Evolutionary conservation across 306 rosid species (phyloP), one percentile per base, ranked within the genome.

Genomic region (Trifolium subterraneum): DNA sequence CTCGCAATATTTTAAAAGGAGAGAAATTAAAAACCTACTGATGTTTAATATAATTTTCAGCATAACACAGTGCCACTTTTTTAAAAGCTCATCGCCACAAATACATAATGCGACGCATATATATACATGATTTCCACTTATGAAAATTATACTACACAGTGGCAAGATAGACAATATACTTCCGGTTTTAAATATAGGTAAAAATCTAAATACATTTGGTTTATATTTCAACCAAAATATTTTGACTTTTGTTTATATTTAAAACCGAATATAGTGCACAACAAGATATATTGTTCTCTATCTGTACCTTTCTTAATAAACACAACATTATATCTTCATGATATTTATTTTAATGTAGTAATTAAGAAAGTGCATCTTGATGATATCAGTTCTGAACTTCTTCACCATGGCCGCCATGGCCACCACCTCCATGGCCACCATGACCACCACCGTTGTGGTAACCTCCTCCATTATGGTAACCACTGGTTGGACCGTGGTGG

Each of bases 391-490:
- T 14, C 1, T 10, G 29, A 4, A 29, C 7, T 8, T 4, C 16
- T 18, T 14, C 15, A 14, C 20, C 55, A 48, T 8, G 55, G 55
- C 55, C 16, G n/a, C 55, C 16, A 0, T 71, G 55, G 19, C 54
- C n/a, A 6, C 20, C 52, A 3, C 68, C 80, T 0, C 74, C 74
- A 0, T 63, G 10, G 0, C 33, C 51, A 13, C 72, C 29, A 8
- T 29, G 33, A 0, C 62, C 61, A 2, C 42, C 55, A 1, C 22
- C 63, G 0, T n/a, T n/a, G 0, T 64, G 45, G 8, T n/a, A n/a
- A n/a, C 68, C 80, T 0, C 74, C 74, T 2, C 82, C 72, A 1
- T 25, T 4, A n/a, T 63, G 14, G 0, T 31, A 61, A 4, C 76
- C 84, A 2, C 62, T 44, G n/a, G n/a, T n/a, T n/a, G n/a, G n/a